Evolutionary conservation across 2,329 filamentous ascomycete genomes (phyloP).

Genomic region (Cytospora mali): DNA sequence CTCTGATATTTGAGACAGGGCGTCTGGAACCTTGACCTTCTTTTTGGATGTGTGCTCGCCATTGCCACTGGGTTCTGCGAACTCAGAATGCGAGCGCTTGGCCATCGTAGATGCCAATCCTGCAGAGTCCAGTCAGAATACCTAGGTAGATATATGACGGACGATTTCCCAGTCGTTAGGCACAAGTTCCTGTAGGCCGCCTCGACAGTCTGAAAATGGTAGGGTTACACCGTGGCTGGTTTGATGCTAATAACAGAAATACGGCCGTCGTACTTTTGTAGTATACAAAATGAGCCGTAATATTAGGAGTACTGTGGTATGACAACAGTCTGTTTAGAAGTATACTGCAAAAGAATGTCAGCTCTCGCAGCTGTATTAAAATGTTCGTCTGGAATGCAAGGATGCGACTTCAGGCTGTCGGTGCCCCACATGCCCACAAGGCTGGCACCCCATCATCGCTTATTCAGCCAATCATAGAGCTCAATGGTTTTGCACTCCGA

Average conservation of each 20-base stretch:
- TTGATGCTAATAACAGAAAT: neutral
- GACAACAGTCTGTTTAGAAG: too few relatives aligned
- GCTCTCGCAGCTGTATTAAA: neutral
- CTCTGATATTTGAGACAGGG: slow-evolving; percentile 37
- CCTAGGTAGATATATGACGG: too few relatives aligned
- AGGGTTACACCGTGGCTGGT: neutral
- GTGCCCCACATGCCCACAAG: neutral
- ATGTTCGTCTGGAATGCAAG: neutral
- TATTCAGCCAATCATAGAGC: slow-evolving; percentile 30
- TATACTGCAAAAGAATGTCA: neutral
- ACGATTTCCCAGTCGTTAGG: neutral
- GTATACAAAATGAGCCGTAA: neutral
- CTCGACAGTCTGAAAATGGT: neutral
- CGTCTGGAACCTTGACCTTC: slow-evolving; percentile 30
- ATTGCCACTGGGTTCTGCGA: slow-evolving; percentile 12
- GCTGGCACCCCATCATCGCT: slow-evolving; percentile 27
- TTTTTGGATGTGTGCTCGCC: slow-evolving; percentile 26
- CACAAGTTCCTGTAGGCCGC: neutral
- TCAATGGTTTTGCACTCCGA: slow-evolving; percentile 17
- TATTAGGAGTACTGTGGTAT: neutral
- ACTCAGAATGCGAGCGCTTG: slow-evolving; percentile 40
- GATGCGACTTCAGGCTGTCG: neutral
- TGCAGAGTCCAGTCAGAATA: neutral
- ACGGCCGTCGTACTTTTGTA: neutral
- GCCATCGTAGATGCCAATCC: slow-evolving; percentile 37